These are phyloP conservation scores for Neonectria faginata DNA, from an alignment of 2,329 filamentous ascomycete genomes.

Conservation along the genomic window DNA sequence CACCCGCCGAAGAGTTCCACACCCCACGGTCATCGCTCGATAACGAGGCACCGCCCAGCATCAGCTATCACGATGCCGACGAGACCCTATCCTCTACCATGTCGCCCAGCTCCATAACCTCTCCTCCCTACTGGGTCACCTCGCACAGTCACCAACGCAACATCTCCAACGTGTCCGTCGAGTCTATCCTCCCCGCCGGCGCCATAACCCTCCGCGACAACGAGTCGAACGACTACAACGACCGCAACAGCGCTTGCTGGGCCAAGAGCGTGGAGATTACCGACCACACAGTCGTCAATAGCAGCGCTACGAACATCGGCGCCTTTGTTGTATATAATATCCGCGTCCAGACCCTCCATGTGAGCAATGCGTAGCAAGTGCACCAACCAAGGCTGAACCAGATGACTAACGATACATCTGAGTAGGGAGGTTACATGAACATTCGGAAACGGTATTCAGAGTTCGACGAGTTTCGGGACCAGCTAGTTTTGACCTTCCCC, in stretches of 20 bases:
- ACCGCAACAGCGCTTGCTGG: slow-evolving; percentile 71
- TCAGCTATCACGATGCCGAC: slow-evolving; percentile 30
- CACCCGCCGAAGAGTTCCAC: slow-evolving; percentile 40
- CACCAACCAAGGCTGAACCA: neutral
- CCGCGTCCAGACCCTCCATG: slow-evolving; percentile 85
- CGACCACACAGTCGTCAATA: slow-evolving; percentile 68
- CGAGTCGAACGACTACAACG: slow-evolving; percentile 63
- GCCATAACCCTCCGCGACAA: slow-evolving; percentile 74
- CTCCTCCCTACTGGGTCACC: slow-evolving; percentile 61
- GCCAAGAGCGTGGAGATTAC: slow-evolving; percentile 71
- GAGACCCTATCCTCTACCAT: slow-evolving; percentile 41
- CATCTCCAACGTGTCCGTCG: slow-evolving; percentile 59
- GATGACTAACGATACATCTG: slow-evolving; percentile 15
- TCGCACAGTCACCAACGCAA: slow-evolving; percentile 51
- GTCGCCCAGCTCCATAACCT: slow-evolving; percentile 48
- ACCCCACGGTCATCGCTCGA: slow-evolving; percentile 46
- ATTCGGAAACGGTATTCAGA: slow-evolving; percentile 87
- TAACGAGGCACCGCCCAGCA: slow-evolving; percentile 25
- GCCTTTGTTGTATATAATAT: slow-evolving; percentile 97
- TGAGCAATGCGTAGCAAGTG: slow-evolving; percentile 50
- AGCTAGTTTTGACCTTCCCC: slow-evolving; percentile 84
- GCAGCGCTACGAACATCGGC: slow-evolving; percentile 71
- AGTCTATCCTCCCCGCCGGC: slow-evolving; percentile 62
- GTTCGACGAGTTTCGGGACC: slow-evolving; percentile 83
- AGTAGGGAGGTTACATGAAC: slow-evolving; percentile 70